These are phyloP conservation scores for Fusarium incarnatum DNA, from an alignment of 2,329 filamentous ascomycete genomes.

Conservation along the genomic window DNA sequence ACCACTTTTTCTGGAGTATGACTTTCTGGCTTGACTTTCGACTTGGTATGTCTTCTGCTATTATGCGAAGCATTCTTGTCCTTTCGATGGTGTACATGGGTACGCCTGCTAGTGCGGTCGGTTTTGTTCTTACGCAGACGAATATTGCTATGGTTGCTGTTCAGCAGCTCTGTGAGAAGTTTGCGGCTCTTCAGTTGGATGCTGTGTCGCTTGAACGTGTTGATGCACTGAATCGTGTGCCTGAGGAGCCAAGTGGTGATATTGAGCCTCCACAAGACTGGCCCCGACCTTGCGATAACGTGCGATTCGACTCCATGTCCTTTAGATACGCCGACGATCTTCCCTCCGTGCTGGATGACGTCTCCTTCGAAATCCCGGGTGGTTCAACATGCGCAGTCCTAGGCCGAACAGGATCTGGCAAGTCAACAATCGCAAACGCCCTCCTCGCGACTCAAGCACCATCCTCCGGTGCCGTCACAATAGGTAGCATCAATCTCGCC, in stretches of 20 bases:
- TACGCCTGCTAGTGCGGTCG: slow-evolving; percentile 82
- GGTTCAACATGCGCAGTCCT: slow-evolving; percentile 74
- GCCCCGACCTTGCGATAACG: slow-evolving; percentile 78
- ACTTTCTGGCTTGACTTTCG: slow-evolving; percentile 87
- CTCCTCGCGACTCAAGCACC: slow-evolving; percentile 68
- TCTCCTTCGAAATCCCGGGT: slow-evolving; percentile 78
- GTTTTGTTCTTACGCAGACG: slow-evolving; percentile 78
- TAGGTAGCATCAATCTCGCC: slow-evolving; percentile 66
- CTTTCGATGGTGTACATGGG: slow-evolving; percentile 78
- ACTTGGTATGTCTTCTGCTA: slow-evolving; percentile 70
- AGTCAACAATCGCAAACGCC: slow-evolving; percentile 77
- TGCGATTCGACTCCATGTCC: slow-evolving; percentile 81
- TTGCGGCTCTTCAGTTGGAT: slow-evolving; percentile 89
- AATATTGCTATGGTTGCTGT: slow-evolving; percentile 53
- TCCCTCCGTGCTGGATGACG: slow-evolving; percentile 75
- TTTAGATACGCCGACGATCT: slow-evolving; percentile 83
- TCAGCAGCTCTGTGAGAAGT: slow-evolving; percentile 76
- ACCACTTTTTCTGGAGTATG: slow-evolving; percentile 94
- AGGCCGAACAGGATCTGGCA: slow-evolving; percentile 87
- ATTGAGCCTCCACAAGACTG: slow-evolving; percentile 79
- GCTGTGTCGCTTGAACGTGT: slow-evolving; percentile 92
- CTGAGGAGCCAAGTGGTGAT: slow-evolving; percentile 77
- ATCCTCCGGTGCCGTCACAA: slow-evolving; percentile 61
- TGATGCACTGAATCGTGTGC: slow-evolving; percentile 81
- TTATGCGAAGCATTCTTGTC: slow-evolving; percentile 79